Evolutionary conservation across 192 early-diverging fungal genomes (phyloP), one percentile per base, ranked within the genome.

Genomic region (Coemansia sp.): DNA sequence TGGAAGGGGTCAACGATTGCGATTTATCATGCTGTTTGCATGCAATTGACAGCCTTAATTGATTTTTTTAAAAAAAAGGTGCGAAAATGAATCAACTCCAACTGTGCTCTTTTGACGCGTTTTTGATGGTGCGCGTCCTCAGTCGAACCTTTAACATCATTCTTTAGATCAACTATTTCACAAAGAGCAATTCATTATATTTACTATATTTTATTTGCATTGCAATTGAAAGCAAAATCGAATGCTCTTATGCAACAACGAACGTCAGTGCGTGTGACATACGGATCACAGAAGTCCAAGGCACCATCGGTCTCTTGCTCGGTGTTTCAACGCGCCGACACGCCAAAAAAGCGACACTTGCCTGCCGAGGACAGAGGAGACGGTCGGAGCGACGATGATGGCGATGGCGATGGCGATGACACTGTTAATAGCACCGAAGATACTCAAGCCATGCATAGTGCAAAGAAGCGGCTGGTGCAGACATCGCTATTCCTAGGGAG

Each of bases 401-500:
- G 26, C 9, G 21, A 54, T 26, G 52, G 5, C 4, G 42, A 54
- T 44, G 60, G 37, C 12, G 19, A 53, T 15, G 21, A 21, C 21
- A 21, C 21, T 21, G 44, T 56, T 12, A 56, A 50, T 16, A 26
- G 39, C 56, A 9, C 9, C 32, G 64, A 57, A 6, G 59, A 53
- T 9, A 63, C 50, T 11, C 45, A 56, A 19, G 62, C 5, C 49
- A 21, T 19, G 0, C 37, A 53, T 2, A 19, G 45, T 41, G 23
- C 72, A 26, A 80, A 80, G 48, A 67, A 63, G 43, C 66, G 58
- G 15, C 58, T 82, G 41, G 62, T 71, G 19, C 79, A 82, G 39
- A 66, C 61, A 21, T 59, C 68, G 15, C 68, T 82, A 10, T 56
- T 56, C 9, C 64, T 63, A 38, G 43, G 40, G 15, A 42, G 41